Evolutionary conservation across 2,329 filamentous ascomycete species (phyloP).

Genomic region (Arachnomyces sp.): DNA sequence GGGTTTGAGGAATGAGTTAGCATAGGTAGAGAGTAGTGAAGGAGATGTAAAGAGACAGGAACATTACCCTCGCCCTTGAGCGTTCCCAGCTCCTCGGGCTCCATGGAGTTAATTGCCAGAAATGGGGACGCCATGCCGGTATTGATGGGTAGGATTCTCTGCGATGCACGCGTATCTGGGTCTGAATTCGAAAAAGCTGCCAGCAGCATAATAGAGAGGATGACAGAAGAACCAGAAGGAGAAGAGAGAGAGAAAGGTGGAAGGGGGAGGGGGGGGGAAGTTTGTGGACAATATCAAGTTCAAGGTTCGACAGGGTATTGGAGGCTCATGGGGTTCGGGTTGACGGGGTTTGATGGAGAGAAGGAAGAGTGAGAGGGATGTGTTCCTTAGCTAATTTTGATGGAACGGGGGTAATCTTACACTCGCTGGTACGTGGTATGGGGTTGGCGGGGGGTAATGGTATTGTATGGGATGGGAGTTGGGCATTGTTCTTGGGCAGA

Average conservation of each 20-base stretch:
- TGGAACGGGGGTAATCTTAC: background rate
- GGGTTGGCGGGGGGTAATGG: too few species aligned
- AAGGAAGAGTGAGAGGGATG: too few species aligned
- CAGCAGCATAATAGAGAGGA: background rate
- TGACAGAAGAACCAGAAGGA: constrained; percentile 14
- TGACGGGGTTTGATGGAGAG: too few species aligned
- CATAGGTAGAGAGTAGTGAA: background rate
- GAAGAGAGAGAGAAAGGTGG: background rate
- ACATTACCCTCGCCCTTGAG: constrained; percentile 1
- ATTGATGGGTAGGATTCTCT: background rate
- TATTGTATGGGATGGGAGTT: too few species aligned
- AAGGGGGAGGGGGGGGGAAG: background rate
- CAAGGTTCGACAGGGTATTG: background rate
- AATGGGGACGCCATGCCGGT: constrained; percentile 1
- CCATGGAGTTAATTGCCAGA: background rate
- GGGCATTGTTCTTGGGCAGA: too few species aligned
- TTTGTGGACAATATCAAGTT: background rate
- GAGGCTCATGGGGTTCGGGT: too few species aligned
- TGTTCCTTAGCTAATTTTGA: background rate
- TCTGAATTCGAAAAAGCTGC: background rate
- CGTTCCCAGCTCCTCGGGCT: background rate
- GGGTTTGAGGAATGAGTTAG: background rate
- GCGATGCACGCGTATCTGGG: too few species aligned
- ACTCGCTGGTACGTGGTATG: too few species aligned
- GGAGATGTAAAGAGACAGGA: background rate